Evolutionary conservation across 2,329 filamentous ascomycete genomes (phyloP).

Genomic region (Bretziella fagacearum): DNA sequence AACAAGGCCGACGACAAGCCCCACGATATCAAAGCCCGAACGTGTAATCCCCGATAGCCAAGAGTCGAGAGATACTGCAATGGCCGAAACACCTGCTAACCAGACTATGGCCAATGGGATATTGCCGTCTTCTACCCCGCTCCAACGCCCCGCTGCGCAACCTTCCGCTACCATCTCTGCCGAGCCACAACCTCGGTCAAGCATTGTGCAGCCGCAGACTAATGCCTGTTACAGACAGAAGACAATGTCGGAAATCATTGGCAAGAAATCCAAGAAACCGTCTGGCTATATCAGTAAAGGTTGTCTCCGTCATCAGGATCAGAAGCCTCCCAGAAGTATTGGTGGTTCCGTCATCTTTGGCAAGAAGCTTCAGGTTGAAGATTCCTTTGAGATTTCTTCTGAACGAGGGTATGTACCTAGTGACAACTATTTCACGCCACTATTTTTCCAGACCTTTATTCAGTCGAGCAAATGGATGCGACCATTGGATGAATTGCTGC

Average conservation of each 20-base stretch:
- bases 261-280: slow-evolving; percentile 1
- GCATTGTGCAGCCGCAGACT: too few relatives aligned
- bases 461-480: slow-evolving; percentile 42
- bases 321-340: slow-evolving; percentile 51
- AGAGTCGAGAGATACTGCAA: too few relatives aligned
- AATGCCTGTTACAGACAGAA: slow-evolving; percentile 11
- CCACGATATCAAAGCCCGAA: too few relatives aligned
- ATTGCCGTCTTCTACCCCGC: too few relatives aligned
- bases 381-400: slow-evolving; percentile 28
- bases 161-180: too few relatives aligned
- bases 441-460: slow-evolving; percentile 42
- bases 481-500: slow-evolving; percentile 52
- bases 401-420: slow-evolving; percentile 29
- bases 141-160: too few relatives aligned
- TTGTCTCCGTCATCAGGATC: slow-evolving; percentile 26
- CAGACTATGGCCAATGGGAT: too few relatives aligned
- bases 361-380: slow-evolving; percentile 38
- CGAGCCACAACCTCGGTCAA: too few relatives aligned
- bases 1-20: background rate
- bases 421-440: slow-evolving; percentile 47
- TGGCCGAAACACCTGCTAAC: too few relatives aligned
- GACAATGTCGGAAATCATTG: slow-evolving; percentile 12
- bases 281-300: slow-evolving; percentile 27
- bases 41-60: too few relatives aligned
- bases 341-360: slow-evolving; percentile 48